Evolutionary conservation across 257 asterid genomes (phyloP).

Genomic region (Nicotiana otophora): DNA sequence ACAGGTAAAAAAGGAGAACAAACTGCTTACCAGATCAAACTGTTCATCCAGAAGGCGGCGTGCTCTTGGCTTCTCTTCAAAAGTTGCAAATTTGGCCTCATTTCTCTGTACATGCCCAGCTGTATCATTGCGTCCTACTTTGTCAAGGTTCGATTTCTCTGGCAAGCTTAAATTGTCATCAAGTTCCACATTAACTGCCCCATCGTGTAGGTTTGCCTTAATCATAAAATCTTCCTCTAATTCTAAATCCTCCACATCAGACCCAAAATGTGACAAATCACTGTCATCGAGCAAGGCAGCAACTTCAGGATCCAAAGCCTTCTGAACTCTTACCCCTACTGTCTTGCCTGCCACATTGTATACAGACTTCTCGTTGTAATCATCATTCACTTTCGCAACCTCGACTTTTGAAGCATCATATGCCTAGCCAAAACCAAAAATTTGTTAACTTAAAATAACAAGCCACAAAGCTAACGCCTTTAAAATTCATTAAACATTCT

Average conservation of each 20-base stretch:
- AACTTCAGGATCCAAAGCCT: conserved; percentile 73
- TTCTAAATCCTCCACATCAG: conserved; percentile 84
- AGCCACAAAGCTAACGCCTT: neutral
- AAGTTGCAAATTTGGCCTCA: neutral
- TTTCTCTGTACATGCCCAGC: neutral
- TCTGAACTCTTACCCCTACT: conserved; percentile 49
- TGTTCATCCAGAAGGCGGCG: conserved; percentile 82
- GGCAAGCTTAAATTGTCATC: conserved; percentile 21
- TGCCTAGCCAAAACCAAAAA: conserved; percentile 45
- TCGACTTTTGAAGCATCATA: conserved; percentile 78
- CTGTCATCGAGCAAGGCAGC: conserved; percentile 71
- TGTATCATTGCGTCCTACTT: conserved; percentile 13
- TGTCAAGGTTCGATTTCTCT: conserved; percentile 15
- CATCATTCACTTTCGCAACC: conserved; percentile 42
- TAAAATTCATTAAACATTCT: neutral
- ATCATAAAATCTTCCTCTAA: conserved; percentile 86
- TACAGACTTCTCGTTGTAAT: conserved; percentile 38
- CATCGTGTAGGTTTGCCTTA: conserved; percentile 62
- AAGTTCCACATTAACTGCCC: conserved; percentile 30
- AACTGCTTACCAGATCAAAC: conserved; percentile 66
- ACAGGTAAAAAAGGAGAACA: neutral
- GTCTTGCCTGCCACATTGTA: conserved; percentile 58
- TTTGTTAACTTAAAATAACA: neutral
- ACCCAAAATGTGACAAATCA: conserved; percentile 47
- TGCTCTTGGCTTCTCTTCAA: conserved; percentile 40